These are phyloP conservation scores for Aurinia saxatilis DNA, from an alignment of 345 rosid genomes.

Conservation along the genomic window DNA sequence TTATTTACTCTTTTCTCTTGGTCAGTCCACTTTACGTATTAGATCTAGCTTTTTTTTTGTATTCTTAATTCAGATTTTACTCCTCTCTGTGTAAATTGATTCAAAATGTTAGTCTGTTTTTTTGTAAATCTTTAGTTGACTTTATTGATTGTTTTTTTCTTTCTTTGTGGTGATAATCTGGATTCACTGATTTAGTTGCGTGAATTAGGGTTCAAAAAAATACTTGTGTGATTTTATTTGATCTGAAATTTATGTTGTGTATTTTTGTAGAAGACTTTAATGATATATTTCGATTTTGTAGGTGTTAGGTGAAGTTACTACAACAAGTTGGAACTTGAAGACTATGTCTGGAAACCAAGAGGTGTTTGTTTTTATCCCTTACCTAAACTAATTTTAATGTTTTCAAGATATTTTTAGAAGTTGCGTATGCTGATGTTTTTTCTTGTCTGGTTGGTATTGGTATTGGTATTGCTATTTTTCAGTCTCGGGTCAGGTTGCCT, in stretches of 20 bases:
- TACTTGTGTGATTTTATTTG: background rate
- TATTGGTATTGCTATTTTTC: slow-evolving; percentile 25
- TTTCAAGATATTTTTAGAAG: background rate
- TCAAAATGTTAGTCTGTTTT: no score
- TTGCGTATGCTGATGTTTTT: background rate
- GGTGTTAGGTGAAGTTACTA: slow-evolving; percentile 6
- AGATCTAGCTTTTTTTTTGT: no score
- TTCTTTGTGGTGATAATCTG: background rate
- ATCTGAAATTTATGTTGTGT: slow-evolving; percentile 6
- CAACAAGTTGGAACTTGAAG: slow-evolving; percentile 29
- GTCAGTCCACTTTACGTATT: no score
- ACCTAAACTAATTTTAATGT: background rate
- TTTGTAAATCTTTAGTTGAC: no score
- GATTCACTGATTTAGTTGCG: slow-evolving; percentile 16
- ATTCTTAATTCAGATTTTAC: no score
- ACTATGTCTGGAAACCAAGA: slow-evolving; percentile 48
- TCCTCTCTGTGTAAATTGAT: no score
- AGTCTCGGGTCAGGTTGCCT: slow-evolving; percentile 45
- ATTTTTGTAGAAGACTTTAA: background rate
- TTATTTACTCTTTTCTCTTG: no score
- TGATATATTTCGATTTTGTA: slow-evolving; percentile 4
- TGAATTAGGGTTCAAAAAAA: background rate
- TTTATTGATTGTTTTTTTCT: no score
- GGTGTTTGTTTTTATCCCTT: slow-evolving; percentile 30
- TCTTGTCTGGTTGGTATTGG: slow-evolving; percentile 19